Evolutionary conservation across 805 yeast genomes (phyloP), one percentile per base, ranked within the genome.

Genomic region (Groenewaldozyma salmanticensis): DNA sequence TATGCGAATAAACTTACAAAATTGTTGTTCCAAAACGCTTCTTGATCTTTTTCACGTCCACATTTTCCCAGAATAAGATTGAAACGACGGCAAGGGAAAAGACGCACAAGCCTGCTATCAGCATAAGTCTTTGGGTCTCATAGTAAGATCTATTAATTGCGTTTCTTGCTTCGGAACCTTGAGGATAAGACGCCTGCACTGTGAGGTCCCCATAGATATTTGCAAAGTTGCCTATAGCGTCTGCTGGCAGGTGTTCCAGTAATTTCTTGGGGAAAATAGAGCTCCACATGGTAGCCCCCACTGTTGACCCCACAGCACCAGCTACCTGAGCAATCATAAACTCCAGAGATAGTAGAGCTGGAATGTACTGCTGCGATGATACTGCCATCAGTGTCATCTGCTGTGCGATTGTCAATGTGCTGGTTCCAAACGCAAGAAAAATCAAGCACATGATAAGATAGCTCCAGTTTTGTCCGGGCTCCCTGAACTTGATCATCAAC

Each of bases 251-350:
- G n/a, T 42, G 39, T n/a, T 42, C 29, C 9, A 6, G 31, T 21
- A 62, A 53, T 7, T 54, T 42, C 15, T 39, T 37, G 21, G 56
- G 55, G 51, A 64, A 60, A 5, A 46, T 47, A 43, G 53, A 31
- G 6, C 76, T 69, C 81, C 81, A 76, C 37, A 77, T 64, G 22
- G 81, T 80, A 49, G 79, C 81, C 15, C 79, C 65, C 29, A 78
- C 67, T 24, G 77, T 58, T 21, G 68, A 55, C 21, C 83, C 83
- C 36, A 76, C 49, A 13, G 81, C 78, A 9, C 72, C 59, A 7
- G 83, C 83, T 41, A 77, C 62, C 47, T 68, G 67, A 52, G 72
- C 74, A 19, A 69, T 54, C 5, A 79, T 65, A 47, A 67, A 61
- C 56, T 68, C 67, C 35, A 75, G 52, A 1, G 80, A 65, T 31